These are phyloP conservation scores for Colletotrichum theobromicola DNA, from an alignment of 2,329 filamentous ascomycete species.

Conservation along the genomic window DNA sequence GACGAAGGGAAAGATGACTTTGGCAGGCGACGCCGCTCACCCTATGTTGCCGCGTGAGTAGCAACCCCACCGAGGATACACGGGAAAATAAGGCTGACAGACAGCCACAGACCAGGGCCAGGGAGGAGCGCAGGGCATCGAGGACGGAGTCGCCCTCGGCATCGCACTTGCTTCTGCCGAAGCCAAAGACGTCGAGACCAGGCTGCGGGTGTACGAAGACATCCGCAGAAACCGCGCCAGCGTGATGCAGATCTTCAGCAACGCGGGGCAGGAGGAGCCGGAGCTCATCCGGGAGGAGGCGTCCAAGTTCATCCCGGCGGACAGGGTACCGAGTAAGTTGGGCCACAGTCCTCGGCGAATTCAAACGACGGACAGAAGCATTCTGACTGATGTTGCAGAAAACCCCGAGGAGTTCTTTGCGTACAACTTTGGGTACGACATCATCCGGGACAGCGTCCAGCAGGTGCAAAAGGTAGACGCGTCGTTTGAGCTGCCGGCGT, in stretches of 20 bases:
- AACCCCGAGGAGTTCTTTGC: constrained; percentile 16
- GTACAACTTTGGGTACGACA: constrained; percentile 28
- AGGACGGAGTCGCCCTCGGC: constrained; percentile 38
- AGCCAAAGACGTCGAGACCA: constrained; percentile 24
- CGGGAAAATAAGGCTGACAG: not conserved
- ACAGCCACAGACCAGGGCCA: constrained; percentile 40
- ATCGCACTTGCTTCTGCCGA: constrained; percentile 28
- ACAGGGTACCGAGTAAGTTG: constrained; percentile 33
- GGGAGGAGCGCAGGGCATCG: constrained; percentile 38
- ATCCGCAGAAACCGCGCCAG: constrained; percentile 34
- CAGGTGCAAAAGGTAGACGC: constrained; percentile 23
- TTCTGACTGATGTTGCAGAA: not conserved
- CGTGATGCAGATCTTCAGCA: constrained; percentile 42
- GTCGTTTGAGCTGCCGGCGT: constrained; percentile 20
- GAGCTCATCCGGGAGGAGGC: constrained; percentile 33
- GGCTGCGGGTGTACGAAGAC: constrained; percentile 28
- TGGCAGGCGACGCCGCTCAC: constrained; percentile 42
- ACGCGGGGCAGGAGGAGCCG: constrained; percentile 38
- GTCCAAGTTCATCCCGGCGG: constrained; percentile 29
- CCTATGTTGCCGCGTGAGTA: constrained; percentile 41
- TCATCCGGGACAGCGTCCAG: constrained; percentile 21
- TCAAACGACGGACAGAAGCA: not conserved
- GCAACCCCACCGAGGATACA: not conserved
- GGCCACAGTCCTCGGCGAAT: not conserved
- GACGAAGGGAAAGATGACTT: constrained; percentile 33